Evolutionary conservation across 1,284 basidiomycete species (phyloP), one percentile per base, ranked within the genome.

Genomic region (Athelia psychrophila): DNA sequence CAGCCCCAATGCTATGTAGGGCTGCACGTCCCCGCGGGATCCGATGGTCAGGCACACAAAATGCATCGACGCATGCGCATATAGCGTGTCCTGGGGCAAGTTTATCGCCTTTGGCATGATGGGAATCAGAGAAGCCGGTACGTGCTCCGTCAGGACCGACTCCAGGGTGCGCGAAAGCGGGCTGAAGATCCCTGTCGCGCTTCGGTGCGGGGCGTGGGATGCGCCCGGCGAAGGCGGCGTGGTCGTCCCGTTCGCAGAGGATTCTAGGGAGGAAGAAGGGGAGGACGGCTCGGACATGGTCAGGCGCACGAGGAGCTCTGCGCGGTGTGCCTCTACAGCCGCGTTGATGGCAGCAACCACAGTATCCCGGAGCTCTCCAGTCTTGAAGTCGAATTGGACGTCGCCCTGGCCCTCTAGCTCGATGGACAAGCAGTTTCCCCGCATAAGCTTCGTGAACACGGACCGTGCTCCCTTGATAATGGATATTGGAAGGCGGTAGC

Each of bases 371-470:
- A 69, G 57, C 6, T 67, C 61, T 20, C 63, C 59, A 9, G 66
- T 70, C 57, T 69, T 71, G 63, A 87, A 85, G 33, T 78, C 73
- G 54, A 88, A 77, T 22, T 66, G 67, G 27, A 85, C 56, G 52
- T 80, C 75, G 3, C 65, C 57, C 38, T 78, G 76, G 12, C 79
- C 81, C 35, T 75, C 70, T 12, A 85, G 66, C 48, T 77, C 69
- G 10, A 87, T 57, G 8, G 69, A 61, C 48, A 86, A 57, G 6
- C 77, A 78, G 56, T 77, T 68, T n/a, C 71, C 64, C n/a, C 68
- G 69, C 19, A 72, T 58, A 27, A 70, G 63, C 22, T 68, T 56
- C 3, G 70, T 56, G 5, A 63, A 59, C 18, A 71, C 67, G 13
- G 64, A 58, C 25, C 65, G 71, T 1, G 75, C 77, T 9, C 66